These are phyloP conservation scores for Sonneratia alba DNA, from an alignment of 345 rosid species.

Conservation along the genomic window DNA sequence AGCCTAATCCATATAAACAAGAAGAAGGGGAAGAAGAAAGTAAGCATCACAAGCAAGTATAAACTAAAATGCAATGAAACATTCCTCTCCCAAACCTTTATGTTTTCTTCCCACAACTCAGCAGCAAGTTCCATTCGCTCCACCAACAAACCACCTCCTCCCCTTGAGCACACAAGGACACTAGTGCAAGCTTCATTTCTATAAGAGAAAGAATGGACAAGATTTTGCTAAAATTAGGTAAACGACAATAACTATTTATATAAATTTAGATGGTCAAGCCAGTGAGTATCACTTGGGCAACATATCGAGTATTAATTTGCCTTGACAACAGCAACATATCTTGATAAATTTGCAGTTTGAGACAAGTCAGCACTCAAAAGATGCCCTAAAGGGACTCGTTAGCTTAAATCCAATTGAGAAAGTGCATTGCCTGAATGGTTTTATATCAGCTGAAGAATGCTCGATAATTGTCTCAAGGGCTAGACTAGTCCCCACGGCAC, in stretches of 20 bases:
- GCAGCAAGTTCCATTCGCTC: slow-evolving; percentile 92
- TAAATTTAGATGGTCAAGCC: background rate
- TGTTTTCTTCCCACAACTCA: slow-evolving; percentile 76
- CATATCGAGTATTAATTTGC: background rate
- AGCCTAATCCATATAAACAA: slow-evolving; percentile 39
- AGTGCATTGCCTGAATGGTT: slow-evolving; percentile 42
- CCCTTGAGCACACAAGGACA: slow-evolving; percentile 90
- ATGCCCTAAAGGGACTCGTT: background rate
- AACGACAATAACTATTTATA: background rate
- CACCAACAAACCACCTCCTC: slow-evolving; percentile 87
- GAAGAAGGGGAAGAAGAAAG: background rate
- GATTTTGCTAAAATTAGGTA: background rate
- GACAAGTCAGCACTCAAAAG: background rate
- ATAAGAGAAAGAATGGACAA: slow-evolving; percentile 9
- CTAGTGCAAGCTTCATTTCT: slow-evolving; percentile 58
- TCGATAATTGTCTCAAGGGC: slow-evolving; percentile 80
- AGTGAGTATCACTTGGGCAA: background rate
- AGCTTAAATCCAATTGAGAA: slow-evolving; percentile 8
- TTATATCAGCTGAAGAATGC: slow-evolving; percentile 53
- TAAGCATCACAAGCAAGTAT: background rate
- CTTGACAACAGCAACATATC: background rate
- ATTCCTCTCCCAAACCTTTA: slow-evolving; percentile 48
- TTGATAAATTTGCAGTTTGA: background rate
- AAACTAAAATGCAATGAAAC: background rate
- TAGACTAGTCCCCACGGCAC: slow-evolving; percentile 84